A percentile compares a stretch with the other conserved stretches of the same genome.
Conservation (phyloP, 805 yeast genomes). For the Metschnikowia orientalis region DNA sequence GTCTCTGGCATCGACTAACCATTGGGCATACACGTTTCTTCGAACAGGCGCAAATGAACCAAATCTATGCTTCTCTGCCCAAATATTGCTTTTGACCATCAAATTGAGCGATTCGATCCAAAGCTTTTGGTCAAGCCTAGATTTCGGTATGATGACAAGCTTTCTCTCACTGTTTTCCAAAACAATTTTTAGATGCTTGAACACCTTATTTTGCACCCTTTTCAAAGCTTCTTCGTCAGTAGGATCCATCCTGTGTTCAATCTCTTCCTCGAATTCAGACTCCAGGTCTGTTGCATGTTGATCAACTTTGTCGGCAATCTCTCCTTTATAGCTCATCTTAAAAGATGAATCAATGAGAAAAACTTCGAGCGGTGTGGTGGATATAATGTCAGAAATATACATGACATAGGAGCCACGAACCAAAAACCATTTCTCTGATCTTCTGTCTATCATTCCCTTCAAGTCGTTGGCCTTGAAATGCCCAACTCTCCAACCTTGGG, state of each 20-base stretch:
- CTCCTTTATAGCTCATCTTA: conserved; percentile 49
- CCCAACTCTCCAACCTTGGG: conserved; percentile 95
- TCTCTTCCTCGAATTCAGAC: conserved; percentile 44
- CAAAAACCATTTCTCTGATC: conserved; percentile 88
- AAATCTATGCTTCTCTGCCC: conserved; percentile 76
- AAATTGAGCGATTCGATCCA: conserved; percentile 74
- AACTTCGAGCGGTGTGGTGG: conserved; percentile 87
- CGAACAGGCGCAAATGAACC: conserved; percentile 91
- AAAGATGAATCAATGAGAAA: conserved; percentile 82
- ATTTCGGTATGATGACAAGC: conserved; percentile 63
- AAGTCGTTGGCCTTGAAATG: conserved; percentile 78
- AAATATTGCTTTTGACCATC: conserved; percentile 64
- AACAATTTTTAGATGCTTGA: conserved; percentile 48
- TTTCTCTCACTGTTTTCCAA: conserved; percentile 77
- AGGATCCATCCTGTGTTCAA: conserved; percentile 20
- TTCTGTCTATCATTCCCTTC: conserved; percentile 83
- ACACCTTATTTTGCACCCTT: conserved; percentile 41
- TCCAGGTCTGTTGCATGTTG: conserved; percentile 32
- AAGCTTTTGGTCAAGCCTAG: conserved; percentile 55
- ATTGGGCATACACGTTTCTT: conserved; percentile 80
- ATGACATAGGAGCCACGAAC: conserved; percentile 79
- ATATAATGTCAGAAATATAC: conserved; percentile 79
- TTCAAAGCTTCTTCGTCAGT: conserved; percentile 16
- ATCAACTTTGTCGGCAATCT: conserved; percentile 20
- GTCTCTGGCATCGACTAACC: conserved; percentile 96